phyloP scores from a whole-genome alignment of 305 asterid genomes.

The Salvia sclarea region DNA sequence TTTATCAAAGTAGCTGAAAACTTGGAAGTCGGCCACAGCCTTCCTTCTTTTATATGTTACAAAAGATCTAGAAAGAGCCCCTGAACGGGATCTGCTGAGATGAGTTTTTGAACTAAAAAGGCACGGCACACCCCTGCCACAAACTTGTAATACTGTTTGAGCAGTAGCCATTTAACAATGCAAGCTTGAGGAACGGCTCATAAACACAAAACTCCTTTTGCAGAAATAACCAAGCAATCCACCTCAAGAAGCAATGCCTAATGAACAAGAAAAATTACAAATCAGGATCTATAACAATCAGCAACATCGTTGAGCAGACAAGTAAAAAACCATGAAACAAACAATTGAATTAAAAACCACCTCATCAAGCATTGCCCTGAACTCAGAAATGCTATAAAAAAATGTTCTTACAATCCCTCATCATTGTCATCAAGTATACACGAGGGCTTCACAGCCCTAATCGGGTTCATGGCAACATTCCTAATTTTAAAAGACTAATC shows the following conservation, averaged over 20 bases:
- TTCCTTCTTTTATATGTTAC: slow-evolving; percentile 42
- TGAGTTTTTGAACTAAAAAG: slow-evolving; percentile 35
- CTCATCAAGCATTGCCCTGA: slow-evolving; percentile 6
- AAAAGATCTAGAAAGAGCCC: slow-evolving; percentile 30
- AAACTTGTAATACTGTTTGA: slow-evolving; percentile 46
- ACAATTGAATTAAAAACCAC: background rate
- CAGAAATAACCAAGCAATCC: slow-evolving; percentile 8
- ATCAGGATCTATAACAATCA: background rate
- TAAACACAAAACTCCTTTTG: slow-evolving; percentile 22
- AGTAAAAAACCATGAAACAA: background rate
- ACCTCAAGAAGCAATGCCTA: slow-evolving; percentile 28
- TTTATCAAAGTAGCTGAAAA: background rate
- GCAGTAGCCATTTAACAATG: slow-evolving; percentile 48
- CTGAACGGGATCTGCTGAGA: slow-evolving; percentile 33
- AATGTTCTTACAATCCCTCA: background rate
- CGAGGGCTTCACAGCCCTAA: background rate
- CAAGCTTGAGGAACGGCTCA: slow-evolving; percentile 20
- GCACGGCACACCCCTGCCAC: slow-evolving; percentile 36
- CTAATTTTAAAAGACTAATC: background rate
- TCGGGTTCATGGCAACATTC: background rate
- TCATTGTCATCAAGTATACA: background rate
- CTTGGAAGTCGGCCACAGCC: background rate
- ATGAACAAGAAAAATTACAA: slow-evolving; percentile 14
- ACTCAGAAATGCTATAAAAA: too few relatives aligned
- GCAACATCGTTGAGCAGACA: background rate